These are phyloP conservation scores for Micractinium sp. DNA, from an alignment of 139 green algal genomes.

Conservation along the genomic window DNA sequence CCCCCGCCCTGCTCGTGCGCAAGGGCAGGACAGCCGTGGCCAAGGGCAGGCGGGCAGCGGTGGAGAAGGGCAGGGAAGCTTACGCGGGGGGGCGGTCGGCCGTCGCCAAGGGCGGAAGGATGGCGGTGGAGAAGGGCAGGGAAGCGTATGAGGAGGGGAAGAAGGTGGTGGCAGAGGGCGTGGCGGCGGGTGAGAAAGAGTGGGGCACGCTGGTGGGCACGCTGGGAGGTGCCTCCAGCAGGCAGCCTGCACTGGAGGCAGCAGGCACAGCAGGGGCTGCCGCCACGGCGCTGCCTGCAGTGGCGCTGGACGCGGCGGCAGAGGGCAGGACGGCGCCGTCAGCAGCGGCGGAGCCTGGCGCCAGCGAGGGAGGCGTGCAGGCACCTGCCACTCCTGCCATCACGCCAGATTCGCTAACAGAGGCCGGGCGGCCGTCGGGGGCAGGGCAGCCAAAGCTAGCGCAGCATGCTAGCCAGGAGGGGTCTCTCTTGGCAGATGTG, in stretches of 20 bases:
- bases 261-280: neutral
- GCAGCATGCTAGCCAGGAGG: too few relatives aligned
- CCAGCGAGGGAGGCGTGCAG: too few relatives aligned
- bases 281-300: neutral
- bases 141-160: neutral
- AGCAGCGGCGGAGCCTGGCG: neutral
- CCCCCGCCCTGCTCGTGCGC: neutral
- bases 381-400: too few relatives aligned
- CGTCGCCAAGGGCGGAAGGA: too few relatives aligned
- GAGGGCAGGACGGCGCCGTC: too few relatives aligned
- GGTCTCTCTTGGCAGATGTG: neutral
- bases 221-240: neutral
- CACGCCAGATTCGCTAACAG: neutral
- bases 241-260: neutral
- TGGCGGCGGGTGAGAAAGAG: neutral
- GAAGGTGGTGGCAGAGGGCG: neutral
- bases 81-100: neutral
- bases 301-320: neutral
- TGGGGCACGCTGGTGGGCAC: too few relatives aligned
- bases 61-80: neutral
- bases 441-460: neutral
- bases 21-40: neutral
- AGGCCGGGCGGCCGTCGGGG: neutral
- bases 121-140: neutral
- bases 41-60: neutral